Evolutionary conservation across 2,329 filamentous ascomycete species (phyloP), one percentile per base, ranked within the genome.

Genomic region (Exophiala sp.): DNA sequence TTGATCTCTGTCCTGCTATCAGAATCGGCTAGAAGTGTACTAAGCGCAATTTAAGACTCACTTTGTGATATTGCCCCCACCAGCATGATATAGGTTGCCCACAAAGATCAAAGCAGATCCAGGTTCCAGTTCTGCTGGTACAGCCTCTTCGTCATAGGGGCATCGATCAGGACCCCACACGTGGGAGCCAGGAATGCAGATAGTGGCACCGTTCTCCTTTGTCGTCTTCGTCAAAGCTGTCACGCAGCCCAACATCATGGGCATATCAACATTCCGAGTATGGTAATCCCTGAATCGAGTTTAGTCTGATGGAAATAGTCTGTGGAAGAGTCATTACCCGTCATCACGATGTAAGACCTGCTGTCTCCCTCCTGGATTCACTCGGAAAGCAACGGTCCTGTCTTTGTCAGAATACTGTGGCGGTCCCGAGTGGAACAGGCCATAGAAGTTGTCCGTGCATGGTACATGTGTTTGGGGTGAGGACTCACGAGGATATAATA

Each of bases 211-310:
- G 43, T 70, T 69, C 18, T 56, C 61, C 24, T 59, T 64, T 1
- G 61, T 65, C 6, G 63, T 58, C 21, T 61, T 63, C 5, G 55
- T 65, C 41, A 59, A 45, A 20, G 72, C 70, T 2, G 67, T 68
- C n/a, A 70, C 66, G 44, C 70, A 72, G 12, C 69, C 70, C 6
- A 72, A 62, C 68, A 73, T 69, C 12, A 69, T 65, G 3, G 71
- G 69, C 60, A 71, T 63, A 50, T 69, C 65, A 24, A 64, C 63
- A 47, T 72, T 68, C 9, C 65, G 58, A 63, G 75, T 56, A 40
- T 57, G 55, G 24, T 54, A 57, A 24, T 57, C 55, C 3, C 55
- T 57, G 20, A 18, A 32, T 46, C 8, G 14, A 21, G 39, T 20
- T 54, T 35, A 55, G 52, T 71, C 53, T 73, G 65, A 12, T 71